Percentiles rank a stretch among this genome's conserved stretches.
These are phyloP conservation scores for Laetiporus sulphureus DNA, from an alignment of 1,284 basidiomycete species.

Conservation along the genomic window DNA sequence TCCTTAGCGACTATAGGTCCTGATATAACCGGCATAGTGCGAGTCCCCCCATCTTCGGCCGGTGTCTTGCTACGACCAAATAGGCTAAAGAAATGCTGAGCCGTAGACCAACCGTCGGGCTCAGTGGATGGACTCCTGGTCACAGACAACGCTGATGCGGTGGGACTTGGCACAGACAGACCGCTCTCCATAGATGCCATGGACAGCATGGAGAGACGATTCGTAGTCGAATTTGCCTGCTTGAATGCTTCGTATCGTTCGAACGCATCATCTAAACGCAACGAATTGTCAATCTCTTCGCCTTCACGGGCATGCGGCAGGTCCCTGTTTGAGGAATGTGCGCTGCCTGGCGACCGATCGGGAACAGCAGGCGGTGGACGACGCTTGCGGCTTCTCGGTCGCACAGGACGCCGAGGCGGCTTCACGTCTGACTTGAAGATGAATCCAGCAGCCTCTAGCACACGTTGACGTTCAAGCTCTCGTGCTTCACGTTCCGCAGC, in stretches of 20 bases:
- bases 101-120: constrained; percentile 30
- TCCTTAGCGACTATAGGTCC: constrained; percentile 40
- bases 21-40: constrained; percentile 44
- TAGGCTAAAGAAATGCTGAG: constrained; percentile 43
- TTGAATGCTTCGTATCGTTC: constrained; percentile 82
- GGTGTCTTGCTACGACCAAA: constrained; percentile 52
- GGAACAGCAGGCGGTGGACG: constrained; percentile 45
- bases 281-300: constrained; percentile 17
- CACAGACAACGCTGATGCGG: constrained; percentile 18
- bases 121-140: constrained; percentile 26
- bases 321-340: constrained; percentile 32
- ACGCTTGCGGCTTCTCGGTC: constrained; percentile 24
- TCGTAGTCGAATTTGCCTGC: constrained; percentile 38
- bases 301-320: constrained; percentile 44
- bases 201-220: constrained; percentile 56
- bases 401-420: constrained; percentile 29
- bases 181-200: constrained; percentile 45
- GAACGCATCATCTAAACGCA: constrained; percentile 79
- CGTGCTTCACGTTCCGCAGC: constrained; percentile 55
- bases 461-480: constrained; percentile 71
- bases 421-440: constrained; percentile 56
- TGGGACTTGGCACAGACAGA: constrained; percentile 22
- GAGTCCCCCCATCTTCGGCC: constrained; percentile 30
- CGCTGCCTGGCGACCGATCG: constrained; percentile 7
- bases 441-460: constrained; percentile 84